Percentiles rank a stretch among this genome's conserved stretches.
Conservation (phyloP, 2,329 filamentous ascomycete genomes). For the Talaromyces sp. region DNA sequence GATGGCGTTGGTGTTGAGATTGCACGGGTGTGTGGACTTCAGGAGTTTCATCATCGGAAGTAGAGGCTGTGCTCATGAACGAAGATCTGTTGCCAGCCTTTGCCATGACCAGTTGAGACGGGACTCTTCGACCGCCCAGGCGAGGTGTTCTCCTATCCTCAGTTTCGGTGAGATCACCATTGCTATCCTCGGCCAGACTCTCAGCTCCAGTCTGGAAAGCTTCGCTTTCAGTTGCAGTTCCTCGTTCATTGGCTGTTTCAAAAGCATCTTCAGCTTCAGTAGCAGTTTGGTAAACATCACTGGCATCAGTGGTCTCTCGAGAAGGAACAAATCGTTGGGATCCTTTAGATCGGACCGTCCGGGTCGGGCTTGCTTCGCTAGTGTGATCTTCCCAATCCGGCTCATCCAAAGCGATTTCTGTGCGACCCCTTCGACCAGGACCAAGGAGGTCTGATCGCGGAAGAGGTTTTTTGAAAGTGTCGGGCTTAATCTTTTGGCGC, state of each 20-base stretch:
- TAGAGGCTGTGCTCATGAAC: constrained; percentile 83
- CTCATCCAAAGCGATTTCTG: constrained; percentile 71
- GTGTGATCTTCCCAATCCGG: constrained; percentile 85
- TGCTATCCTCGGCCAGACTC: constrained; percentile 62
- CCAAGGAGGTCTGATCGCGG: constrained; percentile 69
- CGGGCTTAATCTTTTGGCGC: constrained; percentile 57
- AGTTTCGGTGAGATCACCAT: constrained; percentile 79
- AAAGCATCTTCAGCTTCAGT: constrained; percentile 67
- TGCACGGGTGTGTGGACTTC: constrained; percentile 61
- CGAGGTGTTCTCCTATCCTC: constrained; percentile 51
- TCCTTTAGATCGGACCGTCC: constrained; percentile 28
- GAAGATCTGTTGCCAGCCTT: constrained; percentile 57
- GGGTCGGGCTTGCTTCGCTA: constrained; percentile 53
- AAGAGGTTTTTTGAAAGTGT: constrained; percentile 69
- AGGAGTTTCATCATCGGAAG: constrained; percentile 70
- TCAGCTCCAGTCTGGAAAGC: constrained; percentile 94
- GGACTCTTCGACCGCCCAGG: constrained; percentile 31
- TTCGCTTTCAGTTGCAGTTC: constrained; percentile 75
- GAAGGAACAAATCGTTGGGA: constrained; percentile 16
- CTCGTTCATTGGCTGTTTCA: constrained; percentile 72
- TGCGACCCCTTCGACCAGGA: constrained; percentile 64
- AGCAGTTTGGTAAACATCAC: constrained; percentile 72
- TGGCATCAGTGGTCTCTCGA: constrained; percentile 41
- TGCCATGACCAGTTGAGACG: constrained; percentile 30
- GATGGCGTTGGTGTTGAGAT: constrained; percentile 61